Percentiles rank a stretch among this genome's conserved stretches.
Evolutionary conservation across 2,329 filamentous ascomycete species (phyloP).

Genomic region (Capronia americana): DNA sequence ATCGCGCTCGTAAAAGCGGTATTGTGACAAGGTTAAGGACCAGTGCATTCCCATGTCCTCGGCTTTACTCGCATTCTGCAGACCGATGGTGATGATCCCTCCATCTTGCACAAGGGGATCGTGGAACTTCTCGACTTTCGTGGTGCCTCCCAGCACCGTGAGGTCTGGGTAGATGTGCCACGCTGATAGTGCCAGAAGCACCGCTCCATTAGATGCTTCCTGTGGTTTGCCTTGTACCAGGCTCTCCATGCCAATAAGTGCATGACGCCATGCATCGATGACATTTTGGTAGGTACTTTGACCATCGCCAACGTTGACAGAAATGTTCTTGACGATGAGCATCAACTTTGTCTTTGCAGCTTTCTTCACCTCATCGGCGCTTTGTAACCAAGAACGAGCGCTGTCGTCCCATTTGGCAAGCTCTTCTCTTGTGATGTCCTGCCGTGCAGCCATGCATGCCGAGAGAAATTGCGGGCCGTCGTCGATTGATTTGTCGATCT

Average conservation of each 20-base stretch:
- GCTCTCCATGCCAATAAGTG: constrained; percentile 42
- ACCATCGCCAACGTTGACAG: constrained; percentile 24
- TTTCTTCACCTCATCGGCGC: constrained; percentile 42
- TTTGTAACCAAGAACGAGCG: constrained; percentile 47
- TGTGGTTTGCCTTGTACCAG: constrained; percentile 43
- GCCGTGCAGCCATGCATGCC: constrained; percentile 16
- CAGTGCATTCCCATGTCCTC: constrained; percentile 37
- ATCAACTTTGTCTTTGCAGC: constrained; percentile 42
- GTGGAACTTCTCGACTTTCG: constrained; percentile 35
- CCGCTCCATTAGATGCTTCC: constrained; percentile 36
- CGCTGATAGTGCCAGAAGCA: constrained; percentile 43
- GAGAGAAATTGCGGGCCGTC: constrained; percentile 7
- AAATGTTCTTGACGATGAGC: constrained; percentile 44
- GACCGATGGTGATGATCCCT: constrained; percentile 39
- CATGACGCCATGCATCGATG: constrained; percentile 41
- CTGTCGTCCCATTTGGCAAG: constrained; percentile 50
- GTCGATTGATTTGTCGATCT: constrained; percentile 17
- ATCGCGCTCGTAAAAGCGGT: constrained; percentile 40
- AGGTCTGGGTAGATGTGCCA: constrained; percentile 50
- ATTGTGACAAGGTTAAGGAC: constrained; percentile 42
- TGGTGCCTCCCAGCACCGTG: constrained; percentile 64
- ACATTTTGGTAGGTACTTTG: constrained; percentile 42
- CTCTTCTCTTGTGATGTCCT: constrained; percentile 40
- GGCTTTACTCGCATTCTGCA: constrained; percentile 20
- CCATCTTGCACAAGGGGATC: constrained; percentile 30